phyloP scores from a whole-genome alignment of 1,139 yeast genomes.

The Geotrichum phurueaensis region DNA sequence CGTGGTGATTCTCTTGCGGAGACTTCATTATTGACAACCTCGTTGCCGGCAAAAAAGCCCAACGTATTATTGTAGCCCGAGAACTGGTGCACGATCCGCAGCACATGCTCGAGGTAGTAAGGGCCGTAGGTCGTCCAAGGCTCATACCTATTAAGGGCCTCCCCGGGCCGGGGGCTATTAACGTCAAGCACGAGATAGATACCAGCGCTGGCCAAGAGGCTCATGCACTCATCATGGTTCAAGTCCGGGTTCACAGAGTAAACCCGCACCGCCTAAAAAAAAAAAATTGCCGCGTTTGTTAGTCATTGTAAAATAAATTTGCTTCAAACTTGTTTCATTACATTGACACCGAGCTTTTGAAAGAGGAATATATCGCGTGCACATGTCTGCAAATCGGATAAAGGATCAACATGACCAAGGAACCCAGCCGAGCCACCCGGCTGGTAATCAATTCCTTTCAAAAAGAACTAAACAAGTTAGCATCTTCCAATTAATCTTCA shows the following conservation, averaged over 20 bases:
- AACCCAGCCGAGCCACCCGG: constrained; percentile 82
- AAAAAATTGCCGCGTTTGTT: constrained; percentile 14
- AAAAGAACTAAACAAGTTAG: constrained; percentile 48
- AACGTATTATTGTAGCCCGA: constrained; percentile 74
- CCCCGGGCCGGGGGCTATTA: constrained; percentile 62
- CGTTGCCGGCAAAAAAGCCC: constrained; percentile 94
- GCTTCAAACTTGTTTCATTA: constrained; percentile 30
- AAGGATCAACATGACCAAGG: constrained; percentile 42
- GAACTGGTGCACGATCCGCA: constrained; percentile 76
- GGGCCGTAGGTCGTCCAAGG: constrained; percentile 68
- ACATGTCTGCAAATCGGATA: constrained; percentile 63
- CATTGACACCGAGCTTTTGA: constrained; percentile 72
- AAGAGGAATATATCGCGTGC: constrained; percentile 69
- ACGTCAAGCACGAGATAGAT: constrained; percentile 84
- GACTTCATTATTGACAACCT: constrained; percentile 74
- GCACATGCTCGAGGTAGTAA: constrained; percentile 64
- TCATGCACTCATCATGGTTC: constrained; percentile 86
- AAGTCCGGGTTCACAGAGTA: constrained; percentile 73
- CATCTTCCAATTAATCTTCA: too few relatives aligned
- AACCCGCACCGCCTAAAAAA: constrained; percentile 34
- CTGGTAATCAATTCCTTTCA: constrained; percentile 80
- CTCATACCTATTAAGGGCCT: constrained; percentile 65
- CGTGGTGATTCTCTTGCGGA: constrained; percentile 57
- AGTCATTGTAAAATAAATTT: constrained; percentile 22
- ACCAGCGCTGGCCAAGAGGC: constrained; percentile 78